Percentiles rank a stretch among this genome's conserved stretches.
phyloP scores from a whole-genome alignment of 1,284 basidiomycete genomes.

The Cutaneotrichosporon sp. region DNA sequence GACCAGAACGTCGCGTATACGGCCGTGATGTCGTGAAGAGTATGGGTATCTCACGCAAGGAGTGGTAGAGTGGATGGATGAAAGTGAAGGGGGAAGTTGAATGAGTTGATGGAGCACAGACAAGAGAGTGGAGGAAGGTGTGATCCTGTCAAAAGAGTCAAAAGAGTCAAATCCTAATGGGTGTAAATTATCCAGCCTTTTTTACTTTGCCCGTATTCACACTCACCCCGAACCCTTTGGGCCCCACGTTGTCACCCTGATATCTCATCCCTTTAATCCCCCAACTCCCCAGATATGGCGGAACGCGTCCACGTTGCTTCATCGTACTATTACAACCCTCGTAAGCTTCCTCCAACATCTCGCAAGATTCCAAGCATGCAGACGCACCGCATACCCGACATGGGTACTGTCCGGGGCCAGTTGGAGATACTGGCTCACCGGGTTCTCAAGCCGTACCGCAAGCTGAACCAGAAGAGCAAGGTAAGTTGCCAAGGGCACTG shows the following conservation, averaged over 20 bases:
- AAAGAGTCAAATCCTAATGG: background rate
- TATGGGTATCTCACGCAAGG: background rate
- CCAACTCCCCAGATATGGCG: background rate
- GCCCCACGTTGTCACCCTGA: background rate
- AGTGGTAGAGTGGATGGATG: background rate
- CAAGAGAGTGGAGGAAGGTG: background rate
- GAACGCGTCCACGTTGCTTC: slow-evolving; percentile 4
- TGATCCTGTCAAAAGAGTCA: background rate
- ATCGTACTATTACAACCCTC: background rate
- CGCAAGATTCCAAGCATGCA: background rate
- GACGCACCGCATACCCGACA: background rate
- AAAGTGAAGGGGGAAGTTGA: background rate
- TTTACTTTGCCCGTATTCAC: too few relatives aligned
- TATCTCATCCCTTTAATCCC: too few relatives aligned
- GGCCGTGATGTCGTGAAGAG: background rate
- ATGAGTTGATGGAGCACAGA: background rate
- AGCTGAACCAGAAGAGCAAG: slow-evolving; percentile 36
- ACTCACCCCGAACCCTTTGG: background rate
- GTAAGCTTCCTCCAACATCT: background rate
- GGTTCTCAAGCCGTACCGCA: slow-evolving; percentile 26
- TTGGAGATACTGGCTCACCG: slow-evolving; percentile 9
- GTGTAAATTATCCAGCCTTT: background rate
- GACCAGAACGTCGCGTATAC: background rate
- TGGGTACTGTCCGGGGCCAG: background rate
- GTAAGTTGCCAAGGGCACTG: slow-evolving; percentile 23